Conservation (phyloP, 495 filamentous ascomycete genomes). For the Penicillium argentinense region DNA sequence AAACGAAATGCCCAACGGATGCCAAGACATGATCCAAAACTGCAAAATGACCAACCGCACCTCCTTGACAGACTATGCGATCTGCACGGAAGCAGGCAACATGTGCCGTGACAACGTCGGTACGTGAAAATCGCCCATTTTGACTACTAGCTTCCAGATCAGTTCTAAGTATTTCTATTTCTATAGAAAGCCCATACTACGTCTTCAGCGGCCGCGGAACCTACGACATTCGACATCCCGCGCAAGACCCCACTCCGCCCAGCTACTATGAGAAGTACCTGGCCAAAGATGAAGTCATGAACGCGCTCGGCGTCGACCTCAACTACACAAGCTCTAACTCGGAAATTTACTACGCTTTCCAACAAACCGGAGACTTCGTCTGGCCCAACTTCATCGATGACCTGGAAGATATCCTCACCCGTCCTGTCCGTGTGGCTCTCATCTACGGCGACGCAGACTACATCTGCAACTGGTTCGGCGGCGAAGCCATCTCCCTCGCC, state of each 20-base stretch:
- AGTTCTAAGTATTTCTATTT: too few relatives aligned
- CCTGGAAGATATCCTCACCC: constrained; percentile 51
- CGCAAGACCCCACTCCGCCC: constrained; percentile 61
- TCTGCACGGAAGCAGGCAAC: constrained; percentile 39
- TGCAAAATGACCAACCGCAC: constrained; percentile 48
- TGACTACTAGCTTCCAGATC: too few relatives aligned
- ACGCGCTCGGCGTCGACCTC: constrained; percentile 61
- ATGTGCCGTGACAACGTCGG: constrained; percentile 47
- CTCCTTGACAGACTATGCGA: constrained; percentile 38
- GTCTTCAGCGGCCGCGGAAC: constrained; percentile 42
- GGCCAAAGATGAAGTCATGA: constrained; percentile 55
- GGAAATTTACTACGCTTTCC: constrained; percentile 55
- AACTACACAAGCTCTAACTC: constrained; percentile 60
- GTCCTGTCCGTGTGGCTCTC: constrained; percentile 62
- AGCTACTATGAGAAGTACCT: constrained; percentile 61
- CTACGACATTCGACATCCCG: constrained; percentile 61
- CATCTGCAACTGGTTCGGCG: constrained; percentile 53
- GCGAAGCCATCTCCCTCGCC: constrained; percentile 39
- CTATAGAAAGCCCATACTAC: constrained; percentile 35
- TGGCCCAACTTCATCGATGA: constrained; percentile 52
- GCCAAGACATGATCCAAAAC: constrained; percentile 53
- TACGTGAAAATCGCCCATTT: too few relatives aligned
- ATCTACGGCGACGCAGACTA: constrained; percentile 66
- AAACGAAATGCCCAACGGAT: constrained; percentile 55
- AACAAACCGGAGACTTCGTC: constrained; percentile 47